Base-by-base conservation (phyloP, 1,139 yeast genomes). In the Blastobotrys proliferans region DNA sequence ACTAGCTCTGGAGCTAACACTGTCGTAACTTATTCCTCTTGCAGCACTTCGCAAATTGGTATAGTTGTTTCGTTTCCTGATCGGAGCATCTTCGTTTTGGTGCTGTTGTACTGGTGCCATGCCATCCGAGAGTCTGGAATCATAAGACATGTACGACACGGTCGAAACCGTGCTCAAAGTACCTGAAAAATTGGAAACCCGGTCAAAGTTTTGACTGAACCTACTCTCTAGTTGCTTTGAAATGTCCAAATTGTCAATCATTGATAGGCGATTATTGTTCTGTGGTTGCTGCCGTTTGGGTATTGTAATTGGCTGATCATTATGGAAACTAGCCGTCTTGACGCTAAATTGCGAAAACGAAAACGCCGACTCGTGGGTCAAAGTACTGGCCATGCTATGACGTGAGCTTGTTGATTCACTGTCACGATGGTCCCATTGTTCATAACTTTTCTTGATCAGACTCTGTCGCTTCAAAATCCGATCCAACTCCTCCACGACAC, bases 401-500 rank as follows among this genome's bases (percentile, higher is more conserved):
- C 35, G 17, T 4, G 24, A 16, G 16, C 26, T 25, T n/a, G 40
- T 29, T 4, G 35, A 20, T 21, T 37, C 35, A 16, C 21, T 13
- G n/a, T 37, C 40, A 19, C 34, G 33, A 18, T 36, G 42, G 19
- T 43, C 43, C 43, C 43, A 40, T 20, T 31, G 31, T 13, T 39
- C 35, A 11, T 29, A 35, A 11, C 41, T 38, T 18, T 35, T 32
- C 19, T 27, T 13, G n/a, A 33, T 35, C 21, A 26, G 14, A 19
- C 31, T 33, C 11, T 45, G 53, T 33, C 36, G 30, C 37, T 53
- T 50, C 31, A 60, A 40, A 20, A 56, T 51, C n/a, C 47, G 41
- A 29, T 72, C 74, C 17, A 85, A 75, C 59, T 87, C 95, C 53
- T 83, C 86, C 32, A 85, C 74, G 1, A 86, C 82, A 52, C 94